These are phyloP conservation scores for Agrostemma githago DNA, from an alignment of 148 eudicot species.

Conservation along the genomic window DNA sequence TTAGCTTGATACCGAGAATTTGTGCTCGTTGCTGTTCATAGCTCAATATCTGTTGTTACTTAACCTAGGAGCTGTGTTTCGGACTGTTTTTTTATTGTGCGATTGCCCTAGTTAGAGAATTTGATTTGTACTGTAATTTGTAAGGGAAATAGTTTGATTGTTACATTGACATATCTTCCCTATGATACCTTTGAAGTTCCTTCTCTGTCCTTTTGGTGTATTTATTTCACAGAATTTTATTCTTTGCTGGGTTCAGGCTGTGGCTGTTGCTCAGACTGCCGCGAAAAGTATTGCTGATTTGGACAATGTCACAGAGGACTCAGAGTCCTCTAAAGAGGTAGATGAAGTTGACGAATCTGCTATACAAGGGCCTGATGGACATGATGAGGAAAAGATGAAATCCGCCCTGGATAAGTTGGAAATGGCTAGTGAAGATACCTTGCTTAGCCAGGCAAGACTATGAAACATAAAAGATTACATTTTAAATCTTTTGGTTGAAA, in stretches of 20 bases:
- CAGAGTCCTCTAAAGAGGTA: constrained; percentile 52
- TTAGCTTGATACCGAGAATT: neutral
- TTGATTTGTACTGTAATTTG: neutral
- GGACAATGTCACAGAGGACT: constrained; percentile 46
- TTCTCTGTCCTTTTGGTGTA: neutral
- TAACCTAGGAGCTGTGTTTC: neutral
- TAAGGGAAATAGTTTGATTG: neutral
- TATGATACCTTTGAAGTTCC: neutral
- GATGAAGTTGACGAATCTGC: constrained; percentile 35
- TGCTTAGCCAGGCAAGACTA: constrained; percentile 78
- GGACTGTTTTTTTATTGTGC: neutral
- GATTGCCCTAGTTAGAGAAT: neutral
- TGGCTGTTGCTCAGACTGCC: constrained; percentile 77
- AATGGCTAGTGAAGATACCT: constrained; percentile 77
- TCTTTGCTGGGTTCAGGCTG: constrained; percentile 50
- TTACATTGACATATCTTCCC: neutral
- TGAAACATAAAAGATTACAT: neutral
- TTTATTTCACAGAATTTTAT: neutral
- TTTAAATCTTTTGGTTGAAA: neutral
- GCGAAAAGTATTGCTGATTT: constrained; percentile 72
- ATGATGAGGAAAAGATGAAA: constrained; percentile 49
- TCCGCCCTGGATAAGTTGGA: constrained; percentile 76
- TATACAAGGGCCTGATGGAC: constrained; percentile 43
- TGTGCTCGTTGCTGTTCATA: neutral
- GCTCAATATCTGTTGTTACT: no score